Percentiles rank a stretch among this genome's conserved stretches.
phyloP scores from a whole-genome alignment of 2,329 filamentous ascomycete species.

The Fusarium denticulatum region DNA sequence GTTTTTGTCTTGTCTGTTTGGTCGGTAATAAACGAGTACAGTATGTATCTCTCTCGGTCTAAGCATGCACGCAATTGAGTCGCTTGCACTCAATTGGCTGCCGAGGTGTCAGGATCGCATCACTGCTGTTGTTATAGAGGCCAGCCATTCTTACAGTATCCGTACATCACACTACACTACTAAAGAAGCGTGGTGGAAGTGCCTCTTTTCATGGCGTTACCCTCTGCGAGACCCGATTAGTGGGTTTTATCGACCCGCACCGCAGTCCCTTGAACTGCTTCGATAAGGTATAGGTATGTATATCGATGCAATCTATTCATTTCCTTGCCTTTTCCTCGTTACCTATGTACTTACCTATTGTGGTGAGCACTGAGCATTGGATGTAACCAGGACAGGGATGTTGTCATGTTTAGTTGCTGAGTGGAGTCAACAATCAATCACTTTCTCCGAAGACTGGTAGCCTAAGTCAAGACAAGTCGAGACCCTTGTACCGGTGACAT shows the following conservation, averaged over 20 bases:
- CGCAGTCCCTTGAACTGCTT: neutral
- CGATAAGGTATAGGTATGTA: neutral
- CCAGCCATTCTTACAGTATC: neutral
- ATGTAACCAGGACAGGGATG: neutral
- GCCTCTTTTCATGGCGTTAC: neutral
- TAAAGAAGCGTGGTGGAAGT: conserved; percentile 3
- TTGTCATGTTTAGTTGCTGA: neutral
- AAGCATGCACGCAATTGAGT: conserved; percentile 5
- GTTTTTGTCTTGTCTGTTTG: conserved; percentile 2
- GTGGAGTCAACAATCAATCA: neutral
- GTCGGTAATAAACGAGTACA: conserved; percentile 13
- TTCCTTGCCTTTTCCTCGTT: neutral
- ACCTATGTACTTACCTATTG: neutral
- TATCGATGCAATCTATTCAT: neutral
- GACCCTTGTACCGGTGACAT: neutral
- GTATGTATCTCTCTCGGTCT: neutral
- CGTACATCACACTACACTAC: neutral
- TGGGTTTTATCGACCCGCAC: neutral
- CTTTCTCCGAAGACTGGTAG: neutral
- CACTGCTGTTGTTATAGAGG: neutral
- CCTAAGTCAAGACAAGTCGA: neutral
- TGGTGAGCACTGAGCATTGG: neutral
- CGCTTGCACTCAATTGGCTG: conserved; percentile 22
- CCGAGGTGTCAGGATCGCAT: conserved; percentile 32
- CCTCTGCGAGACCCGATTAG: neutral